Base-by-base conservation (phyloP, 2,329 filamentous ascomycete genomes). In the Pseudocercospora pini-densiflorae region DNA sequence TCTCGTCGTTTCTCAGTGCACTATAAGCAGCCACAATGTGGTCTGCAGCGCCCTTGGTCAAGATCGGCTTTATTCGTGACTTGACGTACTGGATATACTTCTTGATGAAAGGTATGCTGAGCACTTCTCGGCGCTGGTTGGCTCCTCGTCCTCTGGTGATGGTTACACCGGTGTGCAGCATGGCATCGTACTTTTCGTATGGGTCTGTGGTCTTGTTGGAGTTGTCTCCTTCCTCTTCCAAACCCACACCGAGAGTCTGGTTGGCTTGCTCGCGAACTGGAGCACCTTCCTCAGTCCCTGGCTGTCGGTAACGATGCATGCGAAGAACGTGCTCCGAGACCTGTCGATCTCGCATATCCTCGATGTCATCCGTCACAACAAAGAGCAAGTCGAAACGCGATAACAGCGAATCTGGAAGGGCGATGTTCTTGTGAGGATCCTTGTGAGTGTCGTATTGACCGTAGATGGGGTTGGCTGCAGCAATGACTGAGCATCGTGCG, bases 41-140 rank as follows among this genome's bases (percentile, higher is more conserved):
- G 73, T 97, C 93, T 10, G 93, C 92, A 5, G 95, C 94, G 53
- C 93, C 93, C 76, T 95, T 93, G 0, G 94, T 97, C 68, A 99
- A 83, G 47, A 97, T 84, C 0, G 95, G 95, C 86, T 93, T 96
- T 75, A 97, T 87, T 76, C 95, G 86, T 40, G 88, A 91, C 83
- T 99, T 99, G 70, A 95, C 93, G 79, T 99, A 99, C 77, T 99
- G 95, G 54, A 99, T 96, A 79, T 97, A 99, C 81, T 99, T 99
- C 83, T 99, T 99, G 84, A 99, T 93, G 81, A 99, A 99, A 0
- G 94, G 92, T 67, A 99, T 97, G 81, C 92, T 97, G 62, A 99
- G 84, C 14, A 99, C 92, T 78, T 97, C 93, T 5, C 92, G 88
- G 70, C 91, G 90, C 79, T 92, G 91, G 72, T 88, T 88, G 27